Conservation (phyloP, 139 green algal genomes). For the Eudorina sp. region DNA sequence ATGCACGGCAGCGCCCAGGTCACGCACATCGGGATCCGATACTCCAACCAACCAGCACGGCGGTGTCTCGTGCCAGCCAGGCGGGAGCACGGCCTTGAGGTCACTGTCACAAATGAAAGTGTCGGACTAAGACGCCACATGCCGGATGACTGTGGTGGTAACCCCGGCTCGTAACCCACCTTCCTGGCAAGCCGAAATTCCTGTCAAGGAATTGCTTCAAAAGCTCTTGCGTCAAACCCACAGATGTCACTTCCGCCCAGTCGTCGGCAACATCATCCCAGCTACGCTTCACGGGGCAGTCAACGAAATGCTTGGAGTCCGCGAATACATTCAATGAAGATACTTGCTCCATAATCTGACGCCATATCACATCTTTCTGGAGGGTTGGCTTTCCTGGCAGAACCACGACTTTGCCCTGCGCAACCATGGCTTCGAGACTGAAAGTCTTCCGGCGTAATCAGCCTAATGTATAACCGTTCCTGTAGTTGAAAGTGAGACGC, state of each 20-base stretch:
- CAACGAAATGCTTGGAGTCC: constrained; percentile 38
- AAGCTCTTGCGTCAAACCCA: neutral
- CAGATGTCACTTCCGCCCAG: neutral
- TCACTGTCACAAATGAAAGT: too few relatives aligned
- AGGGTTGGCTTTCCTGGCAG: neutral
- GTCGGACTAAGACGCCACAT: too few relatives aligned
- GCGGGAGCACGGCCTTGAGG: neutral
- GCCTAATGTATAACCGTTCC: too few relatives aligned
- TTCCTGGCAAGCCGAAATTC: constrained; percentile 7
- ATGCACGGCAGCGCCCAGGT: constrained; percentile 1
- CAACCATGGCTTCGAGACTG: too few relatives aligned
- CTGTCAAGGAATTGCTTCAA: neutral
- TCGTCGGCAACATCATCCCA: neutral
- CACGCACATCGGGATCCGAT: neutral
- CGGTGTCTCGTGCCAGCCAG: neutral
- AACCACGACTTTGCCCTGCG: too few relatives aligned
- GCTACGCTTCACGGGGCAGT: neutral
- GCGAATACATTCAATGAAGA: neutral
- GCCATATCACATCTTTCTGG: neutral
- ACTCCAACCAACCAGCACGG: constrained; percentile 5
- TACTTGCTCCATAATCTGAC: neutral
- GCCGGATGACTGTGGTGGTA: too few relatives aligned
- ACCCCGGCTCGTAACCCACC: too few relatives aligned
- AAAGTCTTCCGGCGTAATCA: too few relatives aligned
- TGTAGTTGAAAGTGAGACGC: too few relatives aligned